These are phyloP conservation scores for Plasmodium cynomolgi DNA, from an alignment of 169 alveolate genomes.

Conservation along the genomic window DNA sequence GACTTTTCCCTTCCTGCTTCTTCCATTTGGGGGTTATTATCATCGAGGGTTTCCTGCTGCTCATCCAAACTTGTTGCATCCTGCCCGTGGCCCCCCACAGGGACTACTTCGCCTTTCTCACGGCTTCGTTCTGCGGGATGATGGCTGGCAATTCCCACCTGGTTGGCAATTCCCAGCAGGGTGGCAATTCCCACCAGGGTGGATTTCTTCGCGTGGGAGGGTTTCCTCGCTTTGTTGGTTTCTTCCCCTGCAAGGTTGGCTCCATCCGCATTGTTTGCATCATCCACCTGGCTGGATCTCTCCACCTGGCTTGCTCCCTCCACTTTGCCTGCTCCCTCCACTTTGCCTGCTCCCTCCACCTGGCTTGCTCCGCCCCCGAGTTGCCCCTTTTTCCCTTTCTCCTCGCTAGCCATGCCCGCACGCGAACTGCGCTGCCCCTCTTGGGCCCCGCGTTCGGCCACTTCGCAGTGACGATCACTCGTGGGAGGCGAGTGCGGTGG, in stretches of 20 bases:
- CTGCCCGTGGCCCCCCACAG: not conserved
- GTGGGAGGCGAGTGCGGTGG: not conserved
- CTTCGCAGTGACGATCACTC: not conserved
- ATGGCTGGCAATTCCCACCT: not conserved
- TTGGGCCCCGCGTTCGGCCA: not conserved
- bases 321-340: not conserved
- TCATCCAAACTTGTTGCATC: not conserved
- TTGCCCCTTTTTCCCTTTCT: not conserved
- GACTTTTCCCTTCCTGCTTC: not conserved
- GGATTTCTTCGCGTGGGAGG: too few relatives aligned
- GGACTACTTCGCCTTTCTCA: not conserved
- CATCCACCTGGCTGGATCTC: too few relatives aligned
- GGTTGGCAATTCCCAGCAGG: too few relatives aligned
- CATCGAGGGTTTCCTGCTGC: not conserved
- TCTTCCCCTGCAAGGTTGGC: too few relatives aligned
- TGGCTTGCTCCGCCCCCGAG: not conserved
- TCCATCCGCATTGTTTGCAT: too few relatives aligned
- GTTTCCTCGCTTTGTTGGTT: not conserved
- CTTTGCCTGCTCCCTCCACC: not conserved
- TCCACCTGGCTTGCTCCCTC: not conserved
- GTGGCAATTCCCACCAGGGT: not conserved
- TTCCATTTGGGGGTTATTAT: not conserved
- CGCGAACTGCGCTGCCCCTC: not conserved
- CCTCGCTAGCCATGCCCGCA: not conserved
- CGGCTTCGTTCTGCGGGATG: not conserved